Base-by-base conservation (phyloP, 768 basidiomycete species). In the Rhodotorula babjevae region DNA sequence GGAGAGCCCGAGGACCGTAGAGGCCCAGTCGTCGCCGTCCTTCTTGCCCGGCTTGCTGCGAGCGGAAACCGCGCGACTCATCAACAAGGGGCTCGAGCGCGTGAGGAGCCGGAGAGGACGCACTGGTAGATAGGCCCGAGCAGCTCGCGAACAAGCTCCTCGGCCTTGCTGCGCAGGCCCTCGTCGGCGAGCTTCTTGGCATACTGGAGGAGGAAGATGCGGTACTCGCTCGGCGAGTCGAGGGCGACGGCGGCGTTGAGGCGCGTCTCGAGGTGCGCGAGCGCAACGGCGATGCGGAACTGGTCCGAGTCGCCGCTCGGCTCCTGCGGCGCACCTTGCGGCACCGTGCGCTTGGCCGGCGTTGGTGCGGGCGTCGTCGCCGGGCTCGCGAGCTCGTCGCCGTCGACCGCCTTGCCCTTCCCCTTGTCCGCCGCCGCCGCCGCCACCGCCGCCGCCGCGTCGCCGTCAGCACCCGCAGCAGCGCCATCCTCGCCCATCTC, bases 81-180 rank as follows among this genome's bases (percentile, higher is more conserved):
- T n/a, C n/a, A n/a, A n/a, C n/a, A n/a, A n/a, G n/a, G n/a, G n/a
- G n/a, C n/a, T n/a, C 47, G 36, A 16, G 33, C 44, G n/a, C 36
- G 36, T 5, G 36, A 9, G 49, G 29, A 50, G 66, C 44, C 27
- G 52, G 47, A 53, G n/a, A 29, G 3, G 3, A 85, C 90, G 69
- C 78, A 94, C 94, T 88, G 90, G 81, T 91, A 95, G 52, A 93
- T 83, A 0, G 93, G 94, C 25, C 94, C 93, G 77, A 90, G 88
- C 64, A 98, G 84, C 74, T 97, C 96, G 80, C 86, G 89, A 62
- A 95, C 86, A 67, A 99, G 81, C 80, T 98, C 95, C 80, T 96
- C 94, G 27, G 88, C 93, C 80, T 94, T 93, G 50, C 84, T 89
- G 72, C 86, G 84, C 80, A 92, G 93, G 0, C 90, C 93, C 80